These are phyloP conservation scores for Hydnum rufescens DNA, from an alignment of 768 basidiomycete species.

Conservation along the genomic window DNA sequence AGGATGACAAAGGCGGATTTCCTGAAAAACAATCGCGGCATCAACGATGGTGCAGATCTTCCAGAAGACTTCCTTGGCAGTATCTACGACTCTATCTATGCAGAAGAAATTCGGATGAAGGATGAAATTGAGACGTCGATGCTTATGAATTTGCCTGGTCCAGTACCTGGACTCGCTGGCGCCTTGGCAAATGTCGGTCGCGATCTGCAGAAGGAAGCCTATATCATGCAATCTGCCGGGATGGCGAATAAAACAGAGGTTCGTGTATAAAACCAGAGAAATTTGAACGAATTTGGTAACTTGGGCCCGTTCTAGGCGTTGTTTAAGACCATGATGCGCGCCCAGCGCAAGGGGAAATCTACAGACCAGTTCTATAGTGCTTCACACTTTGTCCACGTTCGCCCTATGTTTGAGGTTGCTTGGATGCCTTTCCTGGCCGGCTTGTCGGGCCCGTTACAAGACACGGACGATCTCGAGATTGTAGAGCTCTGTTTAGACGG, in stretches of 20 bases:
- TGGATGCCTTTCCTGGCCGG: conserved; percentile 98
- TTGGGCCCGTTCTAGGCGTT: conserved; percentile 49
- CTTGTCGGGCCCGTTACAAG: conserved; percentile 82
- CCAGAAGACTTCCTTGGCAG: conserved; percentile 61
- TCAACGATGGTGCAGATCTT: conserved; percentile 78
- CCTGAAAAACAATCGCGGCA: conserved; percentile 86
- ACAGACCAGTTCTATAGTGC: conserved; percentile 91
- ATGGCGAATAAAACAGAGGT: conserved; percentile 97
- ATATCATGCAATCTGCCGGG: conserved; percentile 83
- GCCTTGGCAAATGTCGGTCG: conserved; percentile 78
- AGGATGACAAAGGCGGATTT: conserved; percentile 90
- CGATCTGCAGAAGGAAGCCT: conserved; percentile 90
- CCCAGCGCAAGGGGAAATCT: conserved; percentile 66
- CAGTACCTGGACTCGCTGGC: conserved; percentile 49
- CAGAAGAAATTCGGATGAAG: conserved; percentile 95
- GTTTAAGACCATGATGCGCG: conserved; percentile 79
- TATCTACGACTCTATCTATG: conserved; percentile 81
- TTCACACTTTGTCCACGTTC: conserved; percentile 87
- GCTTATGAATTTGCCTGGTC: conserved; percentile 22
- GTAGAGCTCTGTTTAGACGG: conserved; percentile 88
- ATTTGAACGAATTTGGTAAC: not conserved
- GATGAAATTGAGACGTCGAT: conserved; percentile 61
- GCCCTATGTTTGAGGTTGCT: conserved; percentile 97
- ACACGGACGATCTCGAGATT: conserved; percentile 82
- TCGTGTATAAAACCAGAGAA: too few species aligned